phyloP scores from a whole-genome alignment of 768 basidiomycete genomes.

The Panaeolus papilionaceus region DNA sequence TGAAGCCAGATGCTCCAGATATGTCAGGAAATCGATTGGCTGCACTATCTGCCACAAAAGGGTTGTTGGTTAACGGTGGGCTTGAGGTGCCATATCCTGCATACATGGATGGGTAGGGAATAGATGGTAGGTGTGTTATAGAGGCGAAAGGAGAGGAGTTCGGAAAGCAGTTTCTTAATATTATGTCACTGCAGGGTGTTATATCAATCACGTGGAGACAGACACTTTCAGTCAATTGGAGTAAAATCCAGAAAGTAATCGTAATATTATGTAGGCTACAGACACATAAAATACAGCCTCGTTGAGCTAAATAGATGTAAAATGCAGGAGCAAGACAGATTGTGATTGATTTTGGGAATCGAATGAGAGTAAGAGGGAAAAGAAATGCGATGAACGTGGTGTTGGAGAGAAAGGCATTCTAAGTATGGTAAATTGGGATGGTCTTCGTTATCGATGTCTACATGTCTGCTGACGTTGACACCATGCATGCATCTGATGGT shows the following conservation, averaged over 20 bases:
- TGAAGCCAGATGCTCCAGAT: slow-evolving; percentile 38
- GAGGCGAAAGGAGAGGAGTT: neutral
- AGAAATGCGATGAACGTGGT: slow-evolving; percentile 3
- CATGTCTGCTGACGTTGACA: slow-evolving; percentile 13
- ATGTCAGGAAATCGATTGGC: slow-evolving; percentile 72
- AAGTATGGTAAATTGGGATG: slow-evolving; percentile 6
- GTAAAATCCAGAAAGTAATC: neutral
- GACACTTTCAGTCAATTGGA: neutral
- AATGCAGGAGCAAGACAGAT: slow-evolving; percentile 8
- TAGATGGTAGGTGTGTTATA: neutral
- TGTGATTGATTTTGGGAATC: slow-evolving; percentile 8
- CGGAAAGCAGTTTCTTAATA: neutral
- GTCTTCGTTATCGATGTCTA: slow-evolving; percentile 22
- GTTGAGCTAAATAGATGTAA: slow-evolving; percentile 8
- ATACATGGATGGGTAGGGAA: slow-evolving; percentile 42
- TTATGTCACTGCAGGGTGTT: neutral
- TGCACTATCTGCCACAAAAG: slow-evolving; percentile 59
- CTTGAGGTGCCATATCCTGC: slow-evolving; percentile 44
- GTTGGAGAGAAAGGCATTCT: neutral
- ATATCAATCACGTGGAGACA: slow-evolving; percentile 9
- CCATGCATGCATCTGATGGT: neutral
- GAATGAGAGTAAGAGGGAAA: neutral
- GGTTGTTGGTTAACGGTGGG: slow-evolving; percentile 64
- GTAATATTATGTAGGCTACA: slow-evolving; percentile 11
- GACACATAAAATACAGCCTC: slow-evolving; percentile 9